Percentiles rank a stretch among this genome's conserved stretches.
Conservation (phyloP, 2,329 filamentous ascomycete genomes). For the Hypoxylon sp. region DNA sequence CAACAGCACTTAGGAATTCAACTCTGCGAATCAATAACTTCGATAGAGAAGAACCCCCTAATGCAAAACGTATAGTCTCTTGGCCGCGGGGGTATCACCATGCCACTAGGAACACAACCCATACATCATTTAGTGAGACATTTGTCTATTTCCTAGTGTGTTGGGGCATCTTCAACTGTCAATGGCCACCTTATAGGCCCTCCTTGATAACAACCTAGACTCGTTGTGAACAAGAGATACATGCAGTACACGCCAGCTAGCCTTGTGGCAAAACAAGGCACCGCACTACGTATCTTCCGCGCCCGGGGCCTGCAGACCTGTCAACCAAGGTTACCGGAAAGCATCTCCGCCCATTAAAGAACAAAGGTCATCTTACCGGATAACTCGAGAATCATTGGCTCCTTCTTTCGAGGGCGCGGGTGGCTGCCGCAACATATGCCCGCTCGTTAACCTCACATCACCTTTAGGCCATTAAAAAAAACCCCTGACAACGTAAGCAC, state of each 20-base stretch:
- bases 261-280: constrained; percentile 30
- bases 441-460: background rate
- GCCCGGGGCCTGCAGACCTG: constrained; percentile 18
- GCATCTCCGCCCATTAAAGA: constrained; percentile 5
- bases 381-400: constrained; percentile 7
- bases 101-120: constrained; percentile 6
- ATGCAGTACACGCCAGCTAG: constrained; percentile 9
- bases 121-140: constrained; percentile 21
- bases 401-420: constrained; percentile 3
- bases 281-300: constrained; percentile 5
- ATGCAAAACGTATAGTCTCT: constrained; percentile 12
- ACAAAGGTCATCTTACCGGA: constrained; percentile 12
- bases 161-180: constrained; percentile 17
- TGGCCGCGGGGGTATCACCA: background rate
- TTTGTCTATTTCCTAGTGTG: constrained; percentile 13
- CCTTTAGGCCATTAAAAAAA: background rate
- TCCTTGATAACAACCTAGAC: constrained; percentile 4
- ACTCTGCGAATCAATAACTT: constrained; percentile 9
- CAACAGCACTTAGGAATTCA: constrained; percentile 4
- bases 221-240: constrained; percentile 15
- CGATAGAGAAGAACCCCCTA: constrained; percentile 2
- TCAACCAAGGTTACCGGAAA: constrained; percentile 10
- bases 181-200: constrained; percentile 15
- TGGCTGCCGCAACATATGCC: constrained; percentile 12
- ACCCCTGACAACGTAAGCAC: constrained; percentile 5